Evolutionary conservation across 2,329 filamentous ascomycete species (phyloP).

Genomic region (Albifimbria verrucaria): DNA sequence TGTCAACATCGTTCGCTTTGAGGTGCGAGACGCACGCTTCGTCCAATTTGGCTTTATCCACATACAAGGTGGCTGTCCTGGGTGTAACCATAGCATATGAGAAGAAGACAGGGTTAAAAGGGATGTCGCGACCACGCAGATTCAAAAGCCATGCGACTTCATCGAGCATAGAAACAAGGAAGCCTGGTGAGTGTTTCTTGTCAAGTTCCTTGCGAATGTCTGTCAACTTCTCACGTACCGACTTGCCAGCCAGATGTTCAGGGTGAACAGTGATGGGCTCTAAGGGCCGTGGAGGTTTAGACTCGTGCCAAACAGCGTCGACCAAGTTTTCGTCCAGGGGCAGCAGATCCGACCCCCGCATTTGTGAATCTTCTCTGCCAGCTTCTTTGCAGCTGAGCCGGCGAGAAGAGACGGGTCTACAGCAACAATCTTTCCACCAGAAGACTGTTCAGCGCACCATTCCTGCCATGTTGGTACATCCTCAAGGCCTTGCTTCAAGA

Average conservation of each 20-base stretch:
- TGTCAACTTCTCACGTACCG: slow-evolving; percentile 75
- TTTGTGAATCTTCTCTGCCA: slow-evolving; percentile 83
- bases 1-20: slow-evolving; percentile 61
- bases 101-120: slow-evolving; percentile 98
- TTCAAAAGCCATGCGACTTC: slow-evolving; percentile 99
- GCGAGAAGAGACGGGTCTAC: slow-evolving; percentile 89
- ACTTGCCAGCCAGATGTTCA: slow-evolving; percentile 75
- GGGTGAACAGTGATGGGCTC: slow-evolving; percentile 72
- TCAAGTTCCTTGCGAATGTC: slow-evolving; percentile 88
- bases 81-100: slow-evolving; percentile 89
- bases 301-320: slow-evolving; percentile 81
- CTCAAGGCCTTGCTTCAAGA: slow-evolving; percentile 89
- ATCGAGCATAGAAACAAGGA: slow-evolving; percentile 92
- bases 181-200: slow-evolving; percentile 83
- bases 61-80: slow-evolving; percentile 72
- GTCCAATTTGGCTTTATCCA: slow-evolving; percentile 76
- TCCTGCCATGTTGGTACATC: slow-evolving; percentile 97
- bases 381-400: slow-evolving; percentile 58
- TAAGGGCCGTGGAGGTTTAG: slow-evolving; percentile 70
- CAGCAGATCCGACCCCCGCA: slow-evolving; percentile 75
- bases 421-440: slow-evolving; percentile 81
- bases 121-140: slow-evolving; percentile 88
- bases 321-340: slow-evolving; percentile 79
- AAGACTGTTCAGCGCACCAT: slow-evolving; percentile 85
- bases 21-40: slow-evolving; percentile 68